These are phyloP conservation scores for Hypsizygus ulmarius DNA, from an alignment of 1,284 basidiomycete species.

Conservation along the genomic window DNA sequence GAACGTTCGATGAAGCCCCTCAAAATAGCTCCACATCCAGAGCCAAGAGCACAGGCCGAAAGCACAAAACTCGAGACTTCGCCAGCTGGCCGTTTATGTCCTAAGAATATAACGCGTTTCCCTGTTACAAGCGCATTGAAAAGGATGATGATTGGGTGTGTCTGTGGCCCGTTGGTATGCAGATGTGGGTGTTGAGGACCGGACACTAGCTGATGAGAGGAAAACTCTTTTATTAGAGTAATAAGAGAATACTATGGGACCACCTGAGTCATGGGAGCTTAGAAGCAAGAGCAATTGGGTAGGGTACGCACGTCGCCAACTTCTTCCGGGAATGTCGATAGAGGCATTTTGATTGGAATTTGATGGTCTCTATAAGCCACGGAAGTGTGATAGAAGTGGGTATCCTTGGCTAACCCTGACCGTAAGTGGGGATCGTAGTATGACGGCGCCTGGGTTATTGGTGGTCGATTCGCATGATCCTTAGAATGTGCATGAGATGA, in stretches of 20 bases:
- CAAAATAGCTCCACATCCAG: conserved; percentile 83
- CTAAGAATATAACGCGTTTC: conserved; percentile 93
- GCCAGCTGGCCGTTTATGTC: conserved; percentile 82
- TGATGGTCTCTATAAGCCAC: conserved; percentile 78
- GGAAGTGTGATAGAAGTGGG: conserved; percentile 87
- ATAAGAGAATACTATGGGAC: conserved; percentile 83
- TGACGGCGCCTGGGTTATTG: conserved; percentile 33
- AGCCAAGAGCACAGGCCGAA: conserved; percentile 89
- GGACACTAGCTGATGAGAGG: conserved; percentile 60
- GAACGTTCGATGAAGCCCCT: conserved; percentile 85
- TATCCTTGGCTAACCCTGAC: conserved; percentile 73
- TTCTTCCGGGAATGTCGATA: conserved; percentile 87
- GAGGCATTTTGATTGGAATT: conserved; percentile 83
- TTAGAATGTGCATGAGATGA: conserved; percentile 50
- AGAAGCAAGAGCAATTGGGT: conserved; percentile 1
- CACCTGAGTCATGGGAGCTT: conserved; percentile 16
- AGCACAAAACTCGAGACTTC: conserved; percentile 89
- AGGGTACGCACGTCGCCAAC: conserved; percentile 79
- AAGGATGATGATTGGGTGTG: conserved; percentile 90
- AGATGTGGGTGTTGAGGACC: conserved; percentile 89
- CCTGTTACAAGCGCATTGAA: conserved; percentile 94
- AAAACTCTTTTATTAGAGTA: conserved; percentile 87
- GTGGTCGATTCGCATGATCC: conserved; percentile 33
- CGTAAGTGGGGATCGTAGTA: conserved; percentile 43
- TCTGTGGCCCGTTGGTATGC: conserved; percentile 87